Evolutionary conservation across 1,284 basidiomycete species (phyloP), one percentile per base, ranked within the genome.

Genomic region (Fomes fomentarius): DNA sequence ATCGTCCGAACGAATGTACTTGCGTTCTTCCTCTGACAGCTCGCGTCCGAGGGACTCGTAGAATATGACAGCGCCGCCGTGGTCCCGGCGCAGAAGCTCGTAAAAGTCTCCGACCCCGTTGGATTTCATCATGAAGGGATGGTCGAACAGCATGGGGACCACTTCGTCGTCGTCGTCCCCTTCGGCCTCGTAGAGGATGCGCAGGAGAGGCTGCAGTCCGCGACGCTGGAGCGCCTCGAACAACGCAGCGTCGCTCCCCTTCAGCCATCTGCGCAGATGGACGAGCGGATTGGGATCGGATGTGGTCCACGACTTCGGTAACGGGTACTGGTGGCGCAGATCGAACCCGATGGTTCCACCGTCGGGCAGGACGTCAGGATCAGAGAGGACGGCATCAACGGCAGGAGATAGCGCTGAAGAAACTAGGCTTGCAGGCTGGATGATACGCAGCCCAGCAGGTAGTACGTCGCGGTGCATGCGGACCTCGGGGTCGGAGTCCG

Each of bases 301-400:
- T 6, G 17, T 8, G 1, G 4, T 9, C 35, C 28, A 39, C n/a
- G 41, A 7, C 8, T 19, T 50, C 65, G 62, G 47, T 10, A 53
- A 26, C 5, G 55, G 47, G 43, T 57, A 78, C 30, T 65, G 58
- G 60, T 75, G 72, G 8, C 62, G 56, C 28, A 79, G 59, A 0
- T 71, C 72, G 44, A 77, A 74, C 1, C 66, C 74, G 6, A 78
- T 55, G 12, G 50, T 37, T 1, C 74, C 72, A 1, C 75, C 73
- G 0, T 69, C 17, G 0, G 68, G 69, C 28, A 56, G 15, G 73
- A 63, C 47, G 8, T 57, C 50, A 2, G 59, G 54, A 34, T 70
- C 61, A 4, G 40, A 37, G 1, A 74, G 61, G 1, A 72, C 58
- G 1, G 46, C 39, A n/a, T n/a, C n/a, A n/a, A n/a, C n/a, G n/a